A percentile compares a stretch with the other conserved stretches of the same genome.
Evolutionary conservation across 2,329 filamentous ascomycete genomes (phyloP).

Genomic region (Hypoxylon sp.): DNA sequence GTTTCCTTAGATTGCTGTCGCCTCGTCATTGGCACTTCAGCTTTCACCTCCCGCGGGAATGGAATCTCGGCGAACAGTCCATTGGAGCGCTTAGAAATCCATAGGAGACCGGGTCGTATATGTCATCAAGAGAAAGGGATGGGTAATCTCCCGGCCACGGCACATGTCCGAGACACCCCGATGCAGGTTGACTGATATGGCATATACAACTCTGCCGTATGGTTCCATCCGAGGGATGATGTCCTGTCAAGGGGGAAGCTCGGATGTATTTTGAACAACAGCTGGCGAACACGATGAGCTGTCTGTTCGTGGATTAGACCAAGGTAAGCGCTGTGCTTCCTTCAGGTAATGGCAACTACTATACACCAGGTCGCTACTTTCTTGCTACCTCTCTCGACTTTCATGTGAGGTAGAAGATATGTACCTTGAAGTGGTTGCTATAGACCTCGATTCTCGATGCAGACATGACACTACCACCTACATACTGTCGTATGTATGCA

Average conservation of each 20-base stretch:
- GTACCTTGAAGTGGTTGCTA: neutral
- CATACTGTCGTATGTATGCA: slow-evolving; percentile 1
- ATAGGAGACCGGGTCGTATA: no score
- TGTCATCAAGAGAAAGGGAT: no score
- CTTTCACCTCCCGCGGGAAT: slow-evolving; percentile 1
- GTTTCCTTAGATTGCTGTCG: neutral
- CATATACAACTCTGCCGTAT: neutral
- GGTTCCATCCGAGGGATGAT: neutral
- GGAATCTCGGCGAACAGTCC: neutral
- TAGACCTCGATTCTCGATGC: slow-evolving; percentile 5
- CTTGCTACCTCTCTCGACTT: no score
- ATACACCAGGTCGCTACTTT: no score
- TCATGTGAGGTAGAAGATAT: neutral
- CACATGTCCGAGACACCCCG: slow-evolving; percentile 26
- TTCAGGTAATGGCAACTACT: no score
- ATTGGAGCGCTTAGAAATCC: slow-evolving; percentile 24
- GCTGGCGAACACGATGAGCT: neutral
- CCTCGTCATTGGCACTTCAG: no score
- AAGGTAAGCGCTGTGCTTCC: slow-evolving; percentile 3
- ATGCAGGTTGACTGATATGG: slow-evolving; percentile 22
- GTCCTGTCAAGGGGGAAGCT: neutral
- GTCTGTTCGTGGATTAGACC: neutral
- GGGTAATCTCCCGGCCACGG: no score
- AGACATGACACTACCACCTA: slow-evolving; percentile 1
- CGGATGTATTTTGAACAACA: neutral